A percentile compares a stretch with the other conserved stretches of the same genome.
Evolutionary conservation across 208 protist genomes (phyloP).

Genomic region (Naegleria lovaniensis): DNA sequence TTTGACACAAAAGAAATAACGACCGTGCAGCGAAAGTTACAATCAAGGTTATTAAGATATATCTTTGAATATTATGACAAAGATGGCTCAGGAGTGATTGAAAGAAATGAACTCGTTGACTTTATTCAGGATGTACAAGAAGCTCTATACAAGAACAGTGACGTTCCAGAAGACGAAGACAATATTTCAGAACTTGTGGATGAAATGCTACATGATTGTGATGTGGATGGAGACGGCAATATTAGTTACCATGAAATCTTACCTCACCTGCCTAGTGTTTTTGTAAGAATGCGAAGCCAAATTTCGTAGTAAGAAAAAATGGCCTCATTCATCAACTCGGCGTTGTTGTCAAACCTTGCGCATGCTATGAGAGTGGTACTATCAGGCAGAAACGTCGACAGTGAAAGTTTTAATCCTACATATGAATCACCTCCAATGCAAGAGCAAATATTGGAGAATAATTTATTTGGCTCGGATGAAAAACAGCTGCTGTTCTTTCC

Average conservation of each 20-base stretch:
- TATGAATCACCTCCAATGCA: background rate
- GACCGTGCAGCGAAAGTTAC: background rate
- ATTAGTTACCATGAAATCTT: background rate
- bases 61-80: constrained; percentile 8
- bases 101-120: background rate
- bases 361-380: background rate
- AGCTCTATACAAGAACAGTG: background rate
- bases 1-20: background rate
- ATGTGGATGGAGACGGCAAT: background rate
- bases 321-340: background rate
- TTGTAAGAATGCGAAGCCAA: background rate
- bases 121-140: background rate
- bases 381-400: background rate
- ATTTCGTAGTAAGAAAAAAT: background rate
- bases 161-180: background rate
- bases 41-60: background rate
- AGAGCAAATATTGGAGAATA: background rate
- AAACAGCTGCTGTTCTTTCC: background rate
- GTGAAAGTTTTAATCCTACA: background rate
- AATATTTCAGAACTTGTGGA: background rate
- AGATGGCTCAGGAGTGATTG: background rate
- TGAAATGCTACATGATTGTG: background rate
- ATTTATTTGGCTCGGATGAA: background rate
- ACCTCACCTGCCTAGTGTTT: background rate
- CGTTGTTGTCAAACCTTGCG: background rate